Evolutionary conservation across 1,284 basidiomycete species (phyloP), one percentile per base, ranked within the genome.

Genomic region (Sanguinoderma infundibulare): DNA sequence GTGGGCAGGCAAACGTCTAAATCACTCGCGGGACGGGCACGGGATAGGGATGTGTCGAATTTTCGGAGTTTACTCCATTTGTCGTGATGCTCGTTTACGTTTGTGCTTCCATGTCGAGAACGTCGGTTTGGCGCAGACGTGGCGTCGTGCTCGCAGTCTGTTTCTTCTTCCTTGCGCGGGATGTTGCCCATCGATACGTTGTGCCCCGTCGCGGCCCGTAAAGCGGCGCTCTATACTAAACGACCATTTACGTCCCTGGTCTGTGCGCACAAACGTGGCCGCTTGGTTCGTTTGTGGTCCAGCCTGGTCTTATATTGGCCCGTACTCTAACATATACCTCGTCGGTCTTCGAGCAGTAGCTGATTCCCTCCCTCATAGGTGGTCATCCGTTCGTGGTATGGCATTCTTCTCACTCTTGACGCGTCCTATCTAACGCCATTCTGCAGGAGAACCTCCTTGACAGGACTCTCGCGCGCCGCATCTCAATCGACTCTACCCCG

Each of bases 361-460:
- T 64, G 47, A 66, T 54, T 30, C 52, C 60, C 66, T 62, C 35
- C 59, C 28, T 51, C 42, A 20, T 67, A 92, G 90, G 90, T 91
- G 89, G 90, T 87, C 87, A 75, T 88, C 86, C 63, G 85, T 92
- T 71, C 82, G 90, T 83, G 91, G 90, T 90, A 66, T 57, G 83
- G 75, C 8, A 2, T 3, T 10, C 8, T 26, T 10, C n/a, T 14
- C 20, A n/a, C 35, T 5, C 5, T 6, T 12, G 30, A 22, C 49
- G 63, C 61, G 20, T 61, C 57, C 51, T 20, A 60, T 62, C 40
- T 49, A 12, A 57, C 68, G 74, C 47, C 64, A 57, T 59, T 5
- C 63, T 66, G 32, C 65, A 92, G 90, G 91, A 73, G 89, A 92
- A 86, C 90, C 90, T 77, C 90, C 91, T 78, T 91, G 81, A 89